Evolutionary conservation across 116 monocot genomes (phyloP).

Genomic region (Phalaenopsis hybrid): DNA sequence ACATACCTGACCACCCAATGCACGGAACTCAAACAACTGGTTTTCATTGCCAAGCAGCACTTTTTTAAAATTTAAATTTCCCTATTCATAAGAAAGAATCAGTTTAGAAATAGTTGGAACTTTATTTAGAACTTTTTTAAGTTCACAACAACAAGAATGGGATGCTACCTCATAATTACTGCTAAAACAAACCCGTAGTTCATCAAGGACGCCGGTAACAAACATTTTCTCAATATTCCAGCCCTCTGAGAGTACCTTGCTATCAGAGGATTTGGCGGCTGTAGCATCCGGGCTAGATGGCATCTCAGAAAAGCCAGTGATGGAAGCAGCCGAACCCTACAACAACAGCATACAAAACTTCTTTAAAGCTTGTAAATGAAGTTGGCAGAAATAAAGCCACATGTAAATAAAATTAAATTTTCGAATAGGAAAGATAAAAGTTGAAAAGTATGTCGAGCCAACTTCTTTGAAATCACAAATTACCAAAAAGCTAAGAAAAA

Average conservation of each 20-base stretch:
- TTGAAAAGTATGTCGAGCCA: neutral
- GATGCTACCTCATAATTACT: conserved; percentile 59
- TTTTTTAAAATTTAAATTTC: conserved; percentile 46
- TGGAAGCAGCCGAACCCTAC: conserved; percentile 73
- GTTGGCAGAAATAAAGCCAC: neutral
- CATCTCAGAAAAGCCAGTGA: conserved; percentile 47
- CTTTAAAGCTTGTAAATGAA: neutral
- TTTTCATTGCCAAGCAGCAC: conserved; percentile 66
- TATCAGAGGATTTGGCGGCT: conserved; percentile 15
- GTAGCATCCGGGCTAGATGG: conserved; percentile 21
- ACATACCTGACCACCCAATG: conserved; percentile 95
- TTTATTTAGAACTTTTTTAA: neutral
- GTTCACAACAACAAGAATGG: neutral
- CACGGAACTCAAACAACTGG: conserved; percentile 80
- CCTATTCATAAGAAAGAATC: conserved; percentile 27
- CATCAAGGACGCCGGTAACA: conserved; percentile 89
- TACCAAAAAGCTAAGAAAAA: neutral
- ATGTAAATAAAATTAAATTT: neutral
- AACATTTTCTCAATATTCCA: conserved; percentile 66
- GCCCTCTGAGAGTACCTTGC: conserved; percentile 10
- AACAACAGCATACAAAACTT: conserved; percentile 11
- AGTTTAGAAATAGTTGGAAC: conserved; percentile 4
- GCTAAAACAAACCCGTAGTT: conserved; percentile 68
- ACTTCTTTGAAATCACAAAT: neutral
- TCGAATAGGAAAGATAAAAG: neutral